Evolutionary conservation across 768 basidiomycete genomes (phyloP).

Genomic region (Lentinula boryana): DNA sequence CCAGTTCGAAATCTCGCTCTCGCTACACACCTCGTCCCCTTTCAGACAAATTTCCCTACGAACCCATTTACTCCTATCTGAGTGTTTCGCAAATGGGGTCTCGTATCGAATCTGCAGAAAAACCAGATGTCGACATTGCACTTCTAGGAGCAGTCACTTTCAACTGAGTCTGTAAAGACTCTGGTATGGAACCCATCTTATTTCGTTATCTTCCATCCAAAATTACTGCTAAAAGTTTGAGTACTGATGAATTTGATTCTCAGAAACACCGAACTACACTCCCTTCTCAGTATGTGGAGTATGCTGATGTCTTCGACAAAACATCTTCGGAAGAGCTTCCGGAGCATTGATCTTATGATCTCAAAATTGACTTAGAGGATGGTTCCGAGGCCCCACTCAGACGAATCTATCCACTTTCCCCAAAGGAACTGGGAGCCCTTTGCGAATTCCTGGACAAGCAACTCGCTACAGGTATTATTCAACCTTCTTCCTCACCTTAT

Average conservation of each 20-base stretch:
- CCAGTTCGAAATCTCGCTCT: neutral
- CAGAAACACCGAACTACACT: neutral
- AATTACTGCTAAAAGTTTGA: no score
- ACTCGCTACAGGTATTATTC: conserved; percentile 30
- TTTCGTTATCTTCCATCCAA: neutral
- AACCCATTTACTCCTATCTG: no score
- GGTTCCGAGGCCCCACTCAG: neutral
- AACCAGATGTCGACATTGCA: no score
- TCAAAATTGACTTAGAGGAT: neutral
- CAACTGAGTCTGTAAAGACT: no score
- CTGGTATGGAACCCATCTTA: no score
- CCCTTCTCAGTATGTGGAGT: neutral
- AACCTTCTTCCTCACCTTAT: conserved; percentile 21
- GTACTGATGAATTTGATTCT: no score
- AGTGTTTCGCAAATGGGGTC: no score
- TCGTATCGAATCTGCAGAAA: no score
- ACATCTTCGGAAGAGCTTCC: no score
- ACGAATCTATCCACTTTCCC: neutral
- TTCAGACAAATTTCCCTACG: no score
- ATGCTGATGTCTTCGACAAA: no score
- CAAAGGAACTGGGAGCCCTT: conserved; percentile 25
- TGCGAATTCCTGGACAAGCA: conserved; percentile 28
- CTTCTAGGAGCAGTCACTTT: no score
- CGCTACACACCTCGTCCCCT: neutral
- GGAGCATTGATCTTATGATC: neutral